Evolutionary conservation across 2,329 filamentous ascomycete species (phyloP), one percentile per base, ranked within the genome.

Genomic region (Diaporthe sp.): DNA sequence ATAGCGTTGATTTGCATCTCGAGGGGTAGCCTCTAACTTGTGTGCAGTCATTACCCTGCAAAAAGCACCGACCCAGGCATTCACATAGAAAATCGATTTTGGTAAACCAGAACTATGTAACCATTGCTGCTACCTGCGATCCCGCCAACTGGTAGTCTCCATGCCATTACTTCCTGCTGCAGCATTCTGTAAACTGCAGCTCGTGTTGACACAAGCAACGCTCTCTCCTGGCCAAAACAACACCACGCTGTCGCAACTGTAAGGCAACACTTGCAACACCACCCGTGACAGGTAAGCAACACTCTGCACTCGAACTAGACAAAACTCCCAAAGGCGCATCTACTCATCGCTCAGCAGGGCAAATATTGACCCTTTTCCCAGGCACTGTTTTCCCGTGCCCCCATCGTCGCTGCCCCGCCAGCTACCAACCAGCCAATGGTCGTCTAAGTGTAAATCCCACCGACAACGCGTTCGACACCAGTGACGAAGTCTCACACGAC

Each of bases 241-340:
- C 58, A 25, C 31, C 44, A 37, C 65, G 15, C 13, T 28, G n/a
- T 20, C 42, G 31, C 31, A 4, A 53, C 22, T 51, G 15, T 20
- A 9, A 58, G 31, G 4, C 55, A 58, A 7, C 55, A 37, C 20
- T 55, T 55, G 28, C 31, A 53, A 10, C 47, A 25, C 13, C 9
- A 12, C 12, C 28, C 20, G 7, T 0, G 10, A 22, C 12, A 47
- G 42, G 42, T 49, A n/a, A 9, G 57, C 34, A 31, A 15, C 10
- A 4, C 10, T 34, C 42, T 49, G 20, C 17, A 7, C 12, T 13
- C 20, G 9, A 15, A 13, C 5, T 0, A 47, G 4, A 49, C 12
- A 37, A 20, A 3, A 37, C 8, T 39, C 10, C 8, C 20, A 1
- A 0, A 31, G 4, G 4, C 6, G 1, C 4, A 17, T 28, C 22